Conservation (phyloP, 2,329 filamentous ascomycete genomes). For the Apiospora saccharicola region DNA sequence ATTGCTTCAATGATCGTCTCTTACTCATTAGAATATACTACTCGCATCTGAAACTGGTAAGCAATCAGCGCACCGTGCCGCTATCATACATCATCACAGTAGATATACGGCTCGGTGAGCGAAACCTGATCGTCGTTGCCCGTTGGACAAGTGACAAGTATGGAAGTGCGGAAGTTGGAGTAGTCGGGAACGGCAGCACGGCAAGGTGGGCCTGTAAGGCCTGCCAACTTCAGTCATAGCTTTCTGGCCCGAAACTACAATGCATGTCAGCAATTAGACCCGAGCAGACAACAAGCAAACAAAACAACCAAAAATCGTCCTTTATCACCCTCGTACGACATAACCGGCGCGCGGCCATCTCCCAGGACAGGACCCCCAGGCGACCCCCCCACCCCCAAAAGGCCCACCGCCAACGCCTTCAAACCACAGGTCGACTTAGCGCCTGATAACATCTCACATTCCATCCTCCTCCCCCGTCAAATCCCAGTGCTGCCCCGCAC, state of each 20-base stretch:
- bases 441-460: neutral
- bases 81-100: constrained; percentile 1
- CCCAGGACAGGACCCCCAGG: neutral
- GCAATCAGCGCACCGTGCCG: neutral
- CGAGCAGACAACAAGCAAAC: neutral
- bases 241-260: neutral
- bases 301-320: neutral
- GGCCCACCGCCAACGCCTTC: neutral
- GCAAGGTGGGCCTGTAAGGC: neutral
- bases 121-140: neutral
- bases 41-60: neutral
- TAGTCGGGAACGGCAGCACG: neutral
- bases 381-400: too few relatives aligned
- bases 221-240: neutral
- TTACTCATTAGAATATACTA: neutral
- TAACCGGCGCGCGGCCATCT: neutral
- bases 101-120: neutral
- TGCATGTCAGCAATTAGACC: neutral
- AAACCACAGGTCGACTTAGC: neutral
- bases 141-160: neutral
- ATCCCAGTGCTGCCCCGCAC: neutral
- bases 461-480: neutral
- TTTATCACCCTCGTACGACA: constrained; percentile 4
- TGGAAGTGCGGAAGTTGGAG: neutral
- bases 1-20: neutral